These are phyloP conservation scores for Hortaea werneckii DNA, from an alignment of 2,329 filamentous ascomycete genomes.

Conservation along the genomic window DNA sequence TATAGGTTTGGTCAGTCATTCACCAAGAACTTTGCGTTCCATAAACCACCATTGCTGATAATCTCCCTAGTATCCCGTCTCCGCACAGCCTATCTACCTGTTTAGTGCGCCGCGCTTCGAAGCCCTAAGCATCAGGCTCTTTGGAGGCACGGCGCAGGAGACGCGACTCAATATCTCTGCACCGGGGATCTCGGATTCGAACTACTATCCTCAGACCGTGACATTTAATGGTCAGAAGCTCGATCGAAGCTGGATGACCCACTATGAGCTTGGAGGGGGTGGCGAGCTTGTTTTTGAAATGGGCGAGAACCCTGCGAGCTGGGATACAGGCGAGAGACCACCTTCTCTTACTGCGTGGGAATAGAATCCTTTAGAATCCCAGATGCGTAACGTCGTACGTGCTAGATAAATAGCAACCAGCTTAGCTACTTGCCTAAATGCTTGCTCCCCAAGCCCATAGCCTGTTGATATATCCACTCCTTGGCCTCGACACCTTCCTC, in stretches of 20 bases:
- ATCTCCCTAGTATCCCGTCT: not conserved
- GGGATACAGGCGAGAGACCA: not conserved
- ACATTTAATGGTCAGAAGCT: not conserved
- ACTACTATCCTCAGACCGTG: not conserved
- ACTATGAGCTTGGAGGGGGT: not conserved
- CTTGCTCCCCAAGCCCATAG: conserved; percentile 23
- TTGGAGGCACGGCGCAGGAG: not conserved
- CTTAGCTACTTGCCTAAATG: conserved; percentile 2
- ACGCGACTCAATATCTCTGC: not conserved
- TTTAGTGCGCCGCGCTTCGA: not conserved
- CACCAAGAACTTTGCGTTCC: not conserved
- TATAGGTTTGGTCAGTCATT: conserved; percentile 17
- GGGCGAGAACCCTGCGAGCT: not conserved
- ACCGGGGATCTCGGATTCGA: not conserved
- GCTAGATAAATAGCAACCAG: no score
- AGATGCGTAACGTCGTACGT: no score
- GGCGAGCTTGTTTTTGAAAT: not conserved
- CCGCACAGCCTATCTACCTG: not conserved
- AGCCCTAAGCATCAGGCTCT: not conserved
- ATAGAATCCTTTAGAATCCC: no score
- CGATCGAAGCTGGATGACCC: not conserved
- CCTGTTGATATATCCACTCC: conserved; percentile 34
- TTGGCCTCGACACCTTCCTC: conserved; percentile 28
- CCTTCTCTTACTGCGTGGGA: not conserved
- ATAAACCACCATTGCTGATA: no score